Percentiles rank a stretch among this genome's conserved stretches.
phyloP scores from a whole-genome alignment of 495 filamentous ascomycete genomes.

The Pyrenula massariospora region DNA sequence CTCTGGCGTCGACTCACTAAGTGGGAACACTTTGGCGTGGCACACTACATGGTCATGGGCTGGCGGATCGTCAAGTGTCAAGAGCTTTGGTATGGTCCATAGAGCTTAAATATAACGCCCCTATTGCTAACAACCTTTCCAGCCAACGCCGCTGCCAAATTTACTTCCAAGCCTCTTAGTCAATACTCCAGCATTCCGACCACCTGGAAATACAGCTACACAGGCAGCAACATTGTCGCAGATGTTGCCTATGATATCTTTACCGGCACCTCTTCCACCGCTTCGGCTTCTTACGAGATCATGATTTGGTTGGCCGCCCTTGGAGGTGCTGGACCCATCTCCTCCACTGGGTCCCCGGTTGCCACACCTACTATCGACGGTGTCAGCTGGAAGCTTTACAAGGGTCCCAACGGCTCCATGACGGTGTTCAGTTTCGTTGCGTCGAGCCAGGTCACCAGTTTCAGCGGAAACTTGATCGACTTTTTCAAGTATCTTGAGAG shows the following conservation, averaged over 20 bases:
- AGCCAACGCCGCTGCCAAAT: slow-evolving; percentile 37
- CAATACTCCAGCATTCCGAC: slow-evolving; percentile 37
- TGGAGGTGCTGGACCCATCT: slow-evolving; percentile 53
- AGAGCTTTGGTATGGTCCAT: slow-evolving; percentile 29
- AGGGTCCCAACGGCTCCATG: slow-evolving; percentile 42
- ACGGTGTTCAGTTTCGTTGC: slow-evolving; percentile 53
- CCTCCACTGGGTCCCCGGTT: slow-evolving; percentile 39
- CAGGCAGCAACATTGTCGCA: slow-evolving; percentile 39
- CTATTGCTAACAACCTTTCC: not conserved
- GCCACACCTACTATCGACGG: slow-evolving; percentile 41
- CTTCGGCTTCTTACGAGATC: slow-evolving; percentile 47
- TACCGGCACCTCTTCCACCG: slow-evolving; percentile 31
- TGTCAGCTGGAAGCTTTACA: slow-evolving; percentile 38
- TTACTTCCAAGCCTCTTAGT: slow-evolving; percentile 33
- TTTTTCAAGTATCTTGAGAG: slow-evolving; percentile 47
- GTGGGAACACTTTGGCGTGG: slow-evolving; percentile 38
- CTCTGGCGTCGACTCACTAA: slow-evolving; percentile 36
- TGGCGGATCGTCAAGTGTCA: slow-evolving; percentile 37
- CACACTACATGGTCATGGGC: slow-evolving; percentile 46
- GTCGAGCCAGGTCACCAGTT: slow-evolving; percentile 29
- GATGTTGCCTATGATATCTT: slow-evolving; percentile 60
- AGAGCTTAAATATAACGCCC: not conserved
- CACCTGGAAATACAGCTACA: slow-evolving; percentile 46
- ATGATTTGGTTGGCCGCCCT: slow-evolving; percentile 60
- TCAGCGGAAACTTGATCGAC: slow-evolving; percentile 40